These are phyloP conservation scores for Calonectria crousiana DNA, from an alignment of 2,329 filamentous ascomycete species.

Conservation along the genomic window DNA sequence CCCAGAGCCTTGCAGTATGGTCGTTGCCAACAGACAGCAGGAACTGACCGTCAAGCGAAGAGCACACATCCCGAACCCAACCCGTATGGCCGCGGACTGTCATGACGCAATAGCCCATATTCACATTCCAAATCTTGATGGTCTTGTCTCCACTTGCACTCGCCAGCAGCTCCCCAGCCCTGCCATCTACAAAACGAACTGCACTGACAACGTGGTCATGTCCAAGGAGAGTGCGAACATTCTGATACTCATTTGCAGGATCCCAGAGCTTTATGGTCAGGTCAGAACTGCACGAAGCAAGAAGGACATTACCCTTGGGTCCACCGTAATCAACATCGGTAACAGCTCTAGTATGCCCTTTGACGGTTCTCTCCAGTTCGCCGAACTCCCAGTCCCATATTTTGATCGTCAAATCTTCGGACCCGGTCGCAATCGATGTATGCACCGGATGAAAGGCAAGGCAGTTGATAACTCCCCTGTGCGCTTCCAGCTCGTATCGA, in stretches of 20 bases:
- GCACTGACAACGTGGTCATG: constrained; percentile 94
- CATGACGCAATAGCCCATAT: constrained; percentile 90
- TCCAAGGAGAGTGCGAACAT: constrained; percentile 89
- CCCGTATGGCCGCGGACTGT: constrained; percentile 88
- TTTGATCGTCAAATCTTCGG: constrained; percentile 93
- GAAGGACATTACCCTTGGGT: constrained; percentile 69
- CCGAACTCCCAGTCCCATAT: constrained; percentile 99
- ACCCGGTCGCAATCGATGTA: constrained; percentile 88
- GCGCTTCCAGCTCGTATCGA: constrained; percentile 84
- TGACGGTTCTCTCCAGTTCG: constrained; percentile 88
- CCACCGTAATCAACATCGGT: constrained; percentile 92
- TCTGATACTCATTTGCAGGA: constrained; percentile 91
- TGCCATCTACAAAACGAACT: constrained; percentile 86
- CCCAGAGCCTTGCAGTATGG: constrained; percentile 86
- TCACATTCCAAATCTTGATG: constrained; percentile 91
- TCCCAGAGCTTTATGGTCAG: constrained; percentile 97
- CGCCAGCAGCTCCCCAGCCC: constrained; percentile 82
- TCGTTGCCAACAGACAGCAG: constrained; percentile 88
- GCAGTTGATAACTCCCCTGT: constrained; percentile 83
- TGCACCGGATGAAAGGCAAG: constrained; percentile 94
- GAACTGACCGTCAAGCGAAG: constrained; percentile 85
- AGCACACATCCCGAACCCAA: constrained; percentile 91
- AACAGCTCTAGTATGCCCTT: constrained; percentile 90
- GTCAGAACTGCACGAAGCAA: constrained; percentile 83
- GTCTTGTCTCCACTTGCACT: constrained; percentile 89